A percentile compares a stretch with the other conserved stretches of the same genome.
These are phyloP conservation scores for Lachnellula occidentalis DNA, from an alignment of 2,329 filamentous ascomycete genomes.

Conservation along the genomic window DNA sequence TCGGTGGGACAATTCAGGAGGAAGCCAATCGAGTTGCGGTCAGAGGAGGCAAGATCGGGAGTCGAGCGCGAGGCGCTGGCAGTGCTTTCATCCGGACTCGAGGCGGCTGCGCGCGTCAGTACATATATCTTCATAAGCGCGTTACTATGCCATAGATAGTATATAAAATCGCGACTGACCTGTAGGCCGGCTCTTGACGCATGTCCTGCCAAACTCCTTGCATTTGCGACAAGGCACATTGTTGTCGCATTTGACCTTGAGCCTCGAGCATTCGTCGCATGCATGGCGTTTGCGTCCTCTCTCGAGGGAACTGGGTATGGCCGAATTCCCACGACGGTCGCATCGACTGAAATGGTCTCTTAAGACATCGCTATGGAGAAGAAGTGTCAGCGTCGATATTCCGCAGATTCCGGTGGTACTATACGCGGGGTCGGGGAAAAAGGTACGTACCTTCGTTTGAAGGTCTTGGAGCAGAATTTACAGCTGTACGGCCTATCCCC, in stretches of 20 bases:
- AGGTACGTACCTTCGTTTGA: conserved; percentile 29
- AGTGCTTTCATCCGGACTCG: conserved; percentile 20
- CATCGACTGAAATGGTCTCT: conserved; percentile 32
- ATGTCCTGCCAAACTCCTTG: conserved; percentile 28
- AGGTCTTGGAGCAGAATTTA: conserved; percentile 32
- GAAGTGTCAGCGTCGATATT: conserved; percentile 1
- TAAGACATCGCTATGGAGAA: conserved; percentile 27
- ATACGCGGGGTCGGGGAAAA: background rate
- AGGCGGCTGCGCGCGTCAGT: conserved; percentile 13
- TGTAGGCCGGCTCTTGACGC: conserved; percentile 24
- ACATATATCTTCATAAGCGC: background rate
- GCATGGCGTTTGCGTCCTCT: conserved; percentile 31
- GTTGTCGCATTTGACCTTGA: conserved; percentile 33
- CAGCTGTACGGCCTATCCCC: conserved; percentile 29
- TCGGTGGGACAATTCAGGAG: conserved; percentile 28
- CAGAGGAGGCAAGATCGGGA: conserved; percentile 22
- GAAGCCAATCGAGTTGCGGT: conserved; percentile 31
- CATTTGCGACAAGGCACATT: conserved; percentile 30
- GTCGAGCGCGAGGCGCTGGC: conserved; percentile 16
- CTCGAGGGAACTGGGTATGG: conserved; percentile 29
- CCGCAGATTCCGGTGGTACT: background rate
- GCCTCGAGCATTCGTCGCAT: conserved; percentile 30
- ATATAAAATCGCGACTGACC: conserved; percentile 10
- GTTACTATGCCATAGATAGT: background rate
- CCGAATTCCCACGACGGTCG: conserved; percentile 24